Percentiles rank a stretch among this genome's conserved stretches.
phyloP scores from a whole-genome alignment of 2,329 filamentous ascomycete species.

The Colletotrichum chrysophilum region DNA sequence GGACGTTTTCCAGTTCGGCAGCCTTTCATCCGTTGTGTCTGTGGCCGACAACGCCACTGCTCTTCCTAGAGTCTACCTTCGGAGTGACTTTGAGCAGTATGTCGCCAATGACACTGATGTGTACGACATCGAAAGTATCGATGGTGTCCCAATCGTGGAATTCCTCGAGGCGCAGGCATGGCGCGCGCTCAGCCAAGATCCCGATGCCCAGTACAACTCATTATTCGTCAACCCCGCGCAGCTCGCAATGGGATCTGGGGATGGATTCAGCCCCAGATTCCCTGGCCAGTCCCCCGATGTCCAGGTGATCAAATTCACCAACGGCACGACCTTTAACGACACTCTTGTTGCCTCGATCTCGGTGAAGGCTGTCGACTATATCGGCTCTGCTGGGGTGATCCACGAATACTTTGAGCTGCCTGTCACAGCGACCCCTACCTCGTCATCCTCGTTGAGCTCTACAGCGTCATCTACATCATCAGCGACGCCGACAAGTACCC shows the following conservation, averaged over 20 bases:
- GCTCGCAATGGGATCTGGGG: not conserved
- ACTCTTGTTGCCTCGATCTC: not conserved
- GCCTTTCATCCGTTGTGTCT: slow-evolving; percentile 8
- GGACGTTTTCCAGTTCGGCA: slow-evolving; percentile 3
- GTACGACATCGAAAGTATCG: slow-evolving; percentile 22
- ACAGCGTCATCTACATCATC: not conserved
- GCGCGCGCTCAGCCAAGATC: slow-evolving; percentile 19
- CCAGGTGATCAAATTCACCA: slow-evolving; percentile 11
- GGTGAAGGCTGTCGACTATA: not conserved
- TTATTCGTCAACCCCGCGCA: slow-evolving; percentile 9
- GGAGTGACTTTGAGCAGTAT: not conserved
- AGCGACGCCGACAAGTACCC: not conserved
- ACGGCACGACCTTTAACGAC: not conserved
- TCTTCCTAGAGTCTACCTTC: slow-evolving; percentile 7
- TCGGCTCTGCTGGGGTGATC: not conserved
- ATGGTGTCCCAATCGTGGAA: not conserved
- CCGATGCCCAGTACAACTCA: slow-evolving; percentile 24
- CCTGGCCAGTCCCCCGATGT: not conserved
- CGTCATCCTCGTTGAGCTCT: not conserved
- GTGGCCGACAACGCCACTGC: slow-evolving; percentile 11
- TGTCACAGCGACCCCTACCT: not conserved
- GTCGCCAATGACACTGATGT: slow-evolving; percentile 1
- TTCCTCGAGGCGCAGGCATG: slow-evolving; percentile 10
- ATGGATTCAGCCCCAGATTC: not conserved
- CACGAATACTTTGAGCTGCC: slow-evolving; percentile 8